phyloP scores from a whole-genome alignment of 1,284 basidiomycete species.

The Dichomitus squalens region DNA sequence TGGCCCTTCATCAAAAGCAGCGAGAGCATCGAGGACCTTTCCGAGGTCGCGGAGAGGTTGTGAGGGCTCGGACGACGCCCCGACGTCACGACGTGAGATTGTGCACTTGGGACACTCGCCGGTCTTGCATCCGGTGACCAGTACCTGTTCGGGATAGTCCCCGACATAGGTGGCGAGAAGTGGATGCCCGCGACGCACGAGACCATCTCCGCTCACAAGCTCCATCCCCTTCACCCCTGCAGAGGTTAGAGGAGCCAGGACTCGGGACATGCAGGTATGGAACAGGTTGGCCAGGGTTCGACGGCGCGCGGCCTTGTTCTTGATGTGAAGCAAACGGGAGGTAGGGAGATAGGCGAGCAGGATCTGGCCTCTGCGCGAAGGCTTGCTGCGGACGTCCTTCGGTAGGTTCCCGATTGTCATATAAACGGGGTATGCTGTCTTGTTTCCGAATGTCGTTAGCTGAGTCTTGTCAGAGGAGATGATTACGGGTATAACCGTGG shows the following conservation, averaged over 20 bases:
- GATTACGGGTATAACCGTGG: slow-evolving; percentile 42
- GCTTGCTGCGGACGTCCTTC: slow-evolving; percentile 37
- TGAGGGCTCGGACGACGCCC: not conserved
- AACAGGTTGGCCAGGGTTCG: slow-evolving; percentile 34
- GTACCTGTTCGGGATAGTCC: slow-evolving; percentile 45
- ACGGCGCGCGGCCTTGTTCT: slow-evolving; percentile 9
- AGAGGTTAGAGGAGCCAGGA: slow-evolving; percentile 29
- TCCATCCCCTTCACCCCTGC: slow-evolving; percentile 37
- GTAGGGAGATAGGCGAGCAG: not conserved
- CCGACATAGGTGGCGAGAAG: slow-evolving; percentile 44
- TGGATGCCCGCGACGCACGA: slow-evolving; percentile 32
- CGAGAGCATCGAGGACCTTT: not conserved
- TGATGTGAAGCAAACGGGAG: slow-evolving; percentile 30
- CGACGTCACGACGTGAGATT: not conserved
- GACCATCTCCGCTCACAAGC: slow-evolving; percentile 38
- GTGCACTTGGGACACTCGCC: slow-evolving; percentile 24
- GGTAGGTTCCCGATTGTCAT: slow-evolving; percentile 41
- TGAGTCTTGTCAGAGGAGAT: slow-evolving; percentile 42
- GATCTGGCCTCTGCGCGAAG: slow-evolving; percentile 9
- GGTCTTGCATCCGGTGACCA: slow-evolving; percentile 25
- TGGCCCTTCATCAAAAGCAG: not conserved
- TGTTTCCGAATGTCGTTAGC: slow-evolving; percentile 38
- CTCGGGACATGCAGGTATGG: slow-evolving; percentile 38
- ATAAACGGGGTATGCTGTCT: slow-evolving; percentile 41
- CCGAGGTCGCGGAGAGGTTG: not conserved